Conservation (phyloP, 345 rosid species). For the Brassica carinata region DNA sequence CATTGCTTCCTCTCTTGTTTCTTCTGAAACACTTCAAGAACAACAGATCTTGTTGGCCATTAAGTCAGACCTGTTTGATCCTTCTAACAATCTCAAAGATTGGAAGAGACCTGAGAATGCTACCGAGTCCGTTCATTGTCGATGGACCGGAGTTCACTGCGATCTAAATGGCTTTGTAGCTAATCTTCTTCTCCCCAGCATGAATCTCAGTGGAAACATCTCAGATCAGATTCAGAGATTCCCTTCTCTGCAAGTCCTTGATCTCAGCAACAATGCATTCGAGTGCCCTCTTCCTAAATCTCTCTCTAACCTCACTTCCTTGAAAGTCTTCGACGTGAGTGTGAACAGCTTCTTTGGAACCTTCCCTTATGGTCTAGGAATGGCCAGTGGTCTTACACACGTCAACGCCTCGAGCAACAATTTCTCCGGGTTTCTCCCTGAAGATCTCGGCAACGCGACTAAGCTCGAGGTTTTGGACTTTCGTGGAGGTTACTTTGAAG, state of each 20-base stretch:
- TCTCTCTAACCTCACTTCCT: conserved; percentile 56
- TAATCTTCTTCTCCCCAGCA: conserved; percentile 67
- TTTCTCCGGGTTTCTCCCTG: conserved; percentile 77
- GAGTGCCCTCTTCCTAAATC: conserved; percentile 60
- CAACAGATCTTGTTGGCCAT: conserved; percentile 54
- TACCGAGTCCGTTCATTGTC: conserved; percentile 49
- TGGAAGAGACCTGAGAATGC: conserved; percentile 51
- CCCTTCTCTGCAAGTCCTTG: conserved; percentile 46
- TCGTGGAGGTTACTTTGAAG: conserved; percentile 77
- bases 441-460: conserved; percentile 79
- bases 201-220: conserved; percentile 74
- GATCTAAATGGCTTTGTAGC: conserved; percentile 59
- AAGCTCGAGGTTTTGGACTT: conserved; percentile 67
- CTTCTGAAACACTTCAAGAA: conserved; percentile 38
- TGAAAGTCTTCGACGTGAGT: conserved; percentile 67
- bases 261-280: conserved; percentile 60
- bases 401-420: conserved; percentile 88
- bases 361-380: conserved; percentile 82
- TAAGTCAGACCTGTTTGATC: conserved; percentile 64
- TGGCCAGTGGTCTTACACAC: conserved; percentile 56
- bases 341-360: conserved; percentile 68
- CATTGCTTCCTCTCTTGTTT: conserved; percentile 52
- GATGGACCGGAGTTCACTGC: conserved; percentile 80
- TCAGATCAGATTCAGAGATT: conserved; percentile 62
- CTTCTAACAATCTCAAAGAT: conserved; percentile 52